Evolutionary conservation across 805 yeast genomes (phyloP), one percentile per base, ranked within the genome.

Genomic region (Schwanniomyces occidentalis): DNA sequence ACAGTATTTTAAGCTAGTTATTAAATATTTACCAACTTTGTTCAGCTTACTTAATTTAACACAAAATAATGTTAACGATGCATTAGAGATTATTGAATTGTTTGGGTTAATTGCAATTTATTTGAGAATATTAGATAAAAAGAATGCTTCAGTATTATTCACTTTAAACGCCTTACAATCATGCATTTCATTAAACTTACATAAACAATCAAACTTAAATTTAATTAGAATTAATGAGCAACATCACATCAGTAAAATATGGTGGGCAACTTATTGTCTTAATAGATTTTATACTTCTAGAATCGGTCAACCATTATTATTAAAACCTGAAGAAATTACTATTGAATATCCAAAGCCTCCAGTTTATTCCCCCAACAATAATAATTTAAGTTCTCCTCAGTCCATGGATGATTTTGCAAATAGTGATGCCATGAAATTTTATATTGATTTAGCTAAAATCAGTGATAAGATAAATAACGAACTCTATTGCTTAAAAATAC

Each of bases 261-360:
- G 55, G 46, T 56, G 62, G 62, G 44, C 54, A 2, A 45, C 46
- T 2, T 57, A 46, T 30, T 56, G 61, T 35, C 34, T 56, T 15
- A 56, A 57, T 33, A 44, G 62, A 10, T 56, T 52, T 32, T 42
- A 36, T 27, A 44, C 52, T 30, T 30, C 49, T 5, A 41, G 63
- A 38, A 46, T 55, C 16, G 60, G 60, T 2, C 57, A 50, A 20
- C 59, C 61, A 5, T 34, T 54, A 6, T 34, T 56, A 6, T 33
- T 57, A 12, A 30, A 40, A 5, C 33, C 34, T n/a, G 38, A 41
- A 12, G 56, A 55, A 16, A 51, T 56, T 7, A 49, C 46, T 13
- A 31, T 38, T 10, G 27, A 20, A 17, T 41, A 28, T 23, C 45
- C 34, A n/a, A 10, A 16, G 7, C n/a, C 12, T 5, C 8, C 13